Base-by-base conservation (phyloP, 2,329 filamentous ascomycete species). In the Lachnellula arida region DNA sequence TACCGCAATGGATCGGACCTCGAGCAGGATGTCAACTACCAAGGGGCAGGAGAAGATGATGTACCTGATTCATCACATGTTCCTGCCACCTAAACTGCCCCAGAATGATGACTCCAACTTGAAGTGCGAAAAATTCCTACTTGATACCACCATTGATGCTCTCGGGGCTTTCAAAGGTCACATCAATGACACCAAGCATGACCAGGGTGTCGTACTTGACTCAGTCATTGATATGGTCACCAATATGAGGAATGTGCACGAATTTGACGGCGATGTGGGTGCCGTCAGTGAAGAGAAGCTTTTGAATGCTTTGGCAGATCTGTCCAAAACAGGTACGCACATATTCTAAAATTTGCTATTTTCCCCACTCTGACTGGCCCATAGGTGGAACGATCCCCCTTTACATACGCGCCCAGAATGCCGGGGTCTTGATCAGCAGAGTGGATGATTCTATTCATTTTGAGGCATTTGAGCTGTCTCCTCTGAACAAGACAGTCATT, bases 81-180 rank as follows among this genome's bases (percentile, higher is more conserved):
- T 79, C 19, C 70, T 81, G 0, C 78, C 78, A 0, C 75, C 77
- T 1, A 70, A 76, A 42, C 66, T 80, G 0, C 78, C 78, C 0
- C 72, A 78, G 49, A 35, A 63, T 44, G 66, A 72, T 14, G 70
- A 67, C 32, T 44, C 52, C 39, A 44, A 63, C 15, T 28, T 54
- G 32, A 25, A 43, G 15, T 12, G 57, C 1, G 58, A 64, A 14
- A 32, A 39, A 15, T 14, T 17, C 5, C 19, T 55, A 12, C 17
- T 40, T 17, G 14, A 15, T 40, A 40, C 37, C 37, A 15, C n/a
- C 5, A 40, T 17, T 15, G 37, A 15, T 17, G 37, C 37, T 2
- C 37, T 40, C 5, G 1, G 17, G 37, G 14, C n/a, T 40, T 53
- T 57, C 43, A 57, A 52, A 37, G 11, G 1, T 5, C 39, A 23